Percentiles rank a stretch among this genome's conserved stretches.
Conservation (phyloP, 176 grass and related monocot species). For the Tuctoria greenei region DNA sequence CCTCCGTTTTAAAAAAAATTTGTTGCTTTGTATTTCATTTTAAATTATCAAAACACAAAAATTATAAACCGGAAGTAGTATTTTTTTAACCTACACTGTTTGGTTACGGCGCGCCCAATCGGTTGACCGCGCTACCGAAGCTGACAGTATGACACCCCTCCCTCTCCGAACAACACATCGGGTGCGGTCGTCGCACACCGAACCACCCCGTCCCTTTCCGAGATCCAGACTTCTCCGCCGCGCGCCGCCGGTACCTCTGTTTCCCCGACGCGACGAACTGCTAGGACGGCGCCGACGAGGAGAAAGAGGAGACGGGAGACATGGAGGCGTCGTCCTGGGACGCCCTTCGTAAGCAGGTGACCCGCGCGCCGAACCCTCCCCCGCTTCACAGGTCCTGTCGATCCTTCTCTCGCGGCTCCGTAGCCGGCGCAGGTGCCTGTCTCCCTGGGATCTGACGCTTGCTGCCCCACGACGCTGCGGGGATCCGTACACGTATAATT, state of each 20-base stretch:
- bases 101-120: not conserved
- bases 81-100: no score
- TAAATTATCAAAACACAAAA: no score
- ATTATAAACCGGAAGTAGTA: no score
- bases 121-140: conserved; percentile 31
- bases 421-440: not conserved
- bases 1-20: no score
- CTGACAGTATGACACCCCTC: conserved; percentile 7
- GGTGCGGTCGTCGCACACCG: not conserved
- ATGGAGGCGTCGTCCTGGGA: conserved; percentile 99
- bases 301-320: not conserved
- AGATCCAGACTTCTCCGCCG: conserved; percentile 36
- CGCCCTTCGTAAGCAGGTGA: conserved; percentile 98
- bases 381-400: not conserved
- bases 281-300: conserved; percentile 19
- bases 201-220: not conserved
- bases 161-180: conserved; percentile 22
- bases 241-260: conserved; percentile 20
- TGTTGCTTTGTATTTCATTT: no score
- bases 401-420: not conserved
- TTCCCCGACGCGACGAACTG: not conserved
- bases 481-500: conserved; percentile 5
- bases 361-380: not conserved
- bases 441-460: conserved; percentile 8
- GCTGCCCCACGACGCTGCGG: not conserved